These are phyloP conservation scores for Acanthamoeba castellanii DNA, from an alignment of 208 protist genomes.

Conservation along the genomic window DNA sequence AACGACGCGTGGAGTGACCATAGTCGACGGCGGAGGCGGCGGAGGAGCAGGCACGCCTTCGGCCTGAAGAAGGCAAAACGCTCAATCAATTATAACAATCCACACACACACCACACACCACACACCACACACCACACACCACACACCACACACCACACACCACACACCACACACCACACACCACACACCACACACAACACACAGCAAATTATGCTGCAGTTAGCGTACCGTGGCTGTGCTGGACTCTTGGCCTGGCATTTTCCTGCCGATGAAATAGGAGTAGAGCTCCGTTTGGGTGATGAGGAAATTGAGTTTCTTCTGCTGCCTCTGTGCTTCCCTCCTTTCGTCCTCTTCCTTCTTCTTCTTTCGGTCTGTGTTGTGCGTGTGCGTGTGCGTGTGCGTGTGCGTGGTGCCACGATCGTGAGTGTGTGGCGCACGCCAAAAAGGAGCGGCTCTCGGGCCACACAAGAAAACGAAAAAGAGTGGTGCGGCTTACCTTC, in stretches of 20 bases:
- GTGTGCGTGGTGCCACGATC: not conserved
- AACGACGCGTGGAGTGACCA: not conserved
- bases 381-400: not conserved
- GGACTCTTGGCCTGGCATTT: not conserved
- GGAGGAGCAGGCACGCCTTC: not conserved
- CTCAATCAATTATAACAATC: not conserved
- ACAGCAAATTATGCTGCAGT: not conserved
- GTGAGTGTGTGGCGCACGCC: not conserved
- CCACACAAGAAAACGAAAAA: not conserved
- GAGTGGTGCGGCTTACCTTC: constrained; percentile 30
- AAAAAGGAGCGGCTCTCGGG: not conserved
- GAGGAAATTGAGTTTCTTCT: constrained; percentile 88
- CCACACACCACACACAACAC: too few relatives aligned
- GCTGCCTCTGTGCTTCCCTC: constrained; percentile 85
- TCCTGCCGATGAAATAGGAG: constrained; percentile 85
- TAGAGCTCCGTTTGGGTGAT: constrained; percentile 89
- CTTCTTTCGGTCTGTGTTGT: constrained; percentile 21
- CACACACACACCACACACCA: too few relatives aligned
- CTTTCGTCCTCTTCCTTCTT: constrained; percentile 84
- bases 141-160: too few relatives aligned
- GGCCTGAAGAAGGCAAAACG: not conserved
- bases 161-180: too few relatives aligned
- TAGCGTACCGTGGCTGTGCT: not conserved
- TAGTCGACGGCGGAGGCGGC: not conserved
- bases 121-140: too few relatives aligned